Base-by-base conservation (phyloP, 129 eudicot genomes). In the Silybum marianum region DNA sequence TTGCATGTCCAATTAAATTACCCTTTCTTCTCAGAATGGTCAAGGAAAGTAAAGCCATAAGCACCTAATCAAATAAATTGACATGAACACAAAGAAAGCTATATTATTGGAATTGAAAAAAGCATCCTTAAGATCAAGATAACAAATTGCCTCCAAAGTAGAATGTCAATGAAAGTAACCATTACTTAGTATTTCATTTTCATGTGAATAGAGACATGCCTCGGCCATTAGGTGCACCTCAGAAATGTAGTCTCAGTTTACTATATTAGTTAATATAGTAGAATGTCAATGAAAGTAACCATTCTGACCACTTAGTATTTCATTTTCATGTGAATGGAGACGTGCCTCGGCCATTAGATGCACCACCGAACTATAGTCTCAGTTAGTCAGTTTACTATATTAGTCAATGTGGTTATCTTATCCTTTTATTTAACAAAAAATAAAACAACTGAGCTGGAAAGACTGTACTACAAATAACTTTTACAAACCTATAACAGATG, bases 401-500 rank as follows among this genome's bases (percentile, higher is more conserved):
- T 21, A 65, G 30, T 21, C 22, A 21, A 22, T 65, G 13, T 22
- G 30, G 24, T 65, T 65, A 23, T 65, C 26, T 19, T 65, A 65
- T 65, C 69, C 69, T 65, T 19, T 21, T 65, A 58, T 65, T 40
- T 71, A 71, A 71, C 42, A 65, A 9, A 77, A 32, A 63, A 3
- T 4, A 68, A 68, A 19, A 74, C 48, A 82, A 62, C 48, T 60
- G 62, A 34, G 46, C 32, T 19, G 73, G 44, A 32, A 68, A 69
- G 75, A 78, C 7, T 26, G 67, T 62, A 65, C 66, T n/a, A 14
- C 30, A 67, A 76, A 82, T 42, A 75, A 4, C 21, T 18, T 28
- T 32, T 48, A 68, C 91, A 68, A 40, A 96, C 99, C 99, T 89
- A 96, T 87, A 69, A 93, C 99, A 89, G 98, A 89, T 71, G 99